Evolutionary conservation across 176 grass and related monocot species (phyloP).

Genomic region (Oryza meridionalis): DNA sequence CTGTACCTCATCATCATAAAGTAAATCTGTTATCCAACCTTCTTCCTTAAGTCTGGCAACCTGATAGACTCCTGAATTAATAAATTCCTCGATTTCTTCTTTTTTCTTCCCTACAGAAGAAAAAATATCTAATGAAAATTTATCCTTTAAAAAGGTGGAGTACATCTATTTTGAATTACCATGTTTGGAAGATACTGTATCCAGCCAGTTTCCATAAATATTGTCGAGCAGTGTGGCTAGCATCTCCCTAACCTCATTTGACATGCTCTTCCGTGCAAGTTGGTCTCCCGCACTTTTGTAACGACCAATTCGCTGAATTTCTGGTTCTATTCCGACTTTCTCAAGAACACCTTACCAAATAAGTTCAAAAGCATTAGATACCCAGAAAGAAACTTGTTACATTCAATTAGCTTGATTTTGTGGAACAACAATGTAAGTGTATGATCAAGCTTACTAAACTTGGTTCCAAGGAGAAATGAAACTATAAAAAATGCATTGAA

Average conservation of each 20-base stretch:
- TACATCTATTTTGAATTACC: conserved; percentile 53
- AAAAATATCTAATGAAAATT: conserved; percentile 35
- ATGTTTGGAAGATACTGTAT: conserved; percentile 78
- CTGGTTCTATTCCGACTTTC: conserved; percentile 85
- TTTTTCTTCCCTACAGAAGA: conserved; percentile 81
- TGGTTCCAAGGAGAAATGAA: conserved; percentile 27
- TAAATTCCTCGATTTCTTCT: conserved; percentile 79
- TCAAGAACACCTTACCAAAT: conserved; percentile 64
- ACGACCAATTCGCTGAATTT: conserved; percentile 88
- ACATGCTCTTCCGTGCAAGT: conserved; percentile 72
- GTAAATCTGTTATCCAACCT: conserved; percentile 94
- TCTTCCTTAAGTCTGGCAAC: conserved; percentile 92
- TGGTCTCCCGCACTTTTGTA: conserved; percentile 94
- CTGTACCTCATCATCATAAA: conserved; percentile 96
- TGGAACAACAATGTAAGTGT: conserved; percentile 27
- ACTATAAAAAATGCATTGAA: conserved; percentile 34
- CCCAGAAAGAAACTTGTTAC: conserved; percentile 21
- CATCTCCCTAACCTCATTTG: conserved; percentile 95
- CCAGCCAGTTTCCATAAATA: conserved; percentile 95
- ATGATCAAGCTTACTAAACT: conserved; percentile 5
- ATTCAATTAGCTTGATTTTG: conserved; percentile 28
- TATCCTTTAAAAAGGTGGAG: conserved; percentile 42
- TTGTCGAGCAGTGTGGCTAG: conserved; percentile 73
- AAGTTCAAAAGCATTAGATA: conserved; percentile 41
- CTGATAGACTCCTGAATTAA: conserved; percentile 98